These are phyloP conservation scores for Athelia psychrophila DNA, from an alignment of 1,284 basidiomycete genomes.

Conservation along the genomic window DNA sequence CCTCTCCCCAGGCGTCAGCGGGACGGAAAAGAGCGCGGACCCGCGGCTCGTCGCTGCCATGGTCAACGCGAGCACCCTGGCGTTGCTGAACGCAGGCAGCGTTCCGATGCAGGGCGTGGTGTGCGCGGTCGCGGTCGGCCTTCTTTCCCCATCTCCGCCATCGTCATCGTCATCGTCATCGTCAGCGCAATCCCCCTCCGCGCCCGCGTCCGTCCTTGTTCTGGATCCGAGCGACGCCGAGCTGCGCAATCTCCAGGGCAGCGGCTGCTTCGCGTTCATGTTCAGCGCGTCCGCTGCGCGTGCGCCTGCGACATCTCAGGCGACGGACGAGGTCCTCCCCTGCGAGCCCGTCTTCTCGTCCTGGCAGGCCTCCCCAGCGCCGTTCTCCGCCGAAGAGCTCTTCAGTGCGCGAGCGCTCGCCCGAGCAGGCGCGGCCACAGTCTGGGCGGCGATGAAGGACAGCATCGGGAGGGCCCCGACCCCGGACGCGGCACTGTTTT, in stretches of 20 bases:
- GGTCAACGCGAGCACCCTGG: constrained; percentile 66
- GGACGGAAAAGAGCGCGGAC: constrained; percentile 20
- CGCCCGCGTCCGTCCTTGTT: constrained; percentile 28
- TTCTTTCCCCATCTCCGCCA: constrained; percentile 19
- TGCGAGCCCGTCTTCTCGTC: constrained; percentile 52
- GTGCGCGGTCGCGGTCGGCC: constrained; percentile 60
- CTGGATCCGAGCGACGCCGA: constrained; percentile 56
- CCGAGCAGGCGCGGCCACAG: constrained; percentile 35
- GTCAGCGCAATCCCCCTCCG: constrained; percentile 10
- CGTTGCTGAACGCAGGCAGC: constrained; percentile 64
- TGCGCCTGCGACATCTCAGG: constrained; percentile 6
- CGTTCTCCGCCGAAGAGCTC: constrained; percentile 41
- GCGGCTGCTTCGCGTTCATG: constrained; percentile 68
- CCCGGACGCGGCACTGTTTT: too few species aligned
- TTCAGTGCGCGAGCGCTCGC: constrained; percentile 44
- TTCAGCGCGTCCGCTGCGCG: constrained; percentile 32
- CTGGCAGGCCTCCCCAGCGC: constrained; percentile 38
- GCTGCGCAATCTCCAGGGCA: constrained; percentile 29
- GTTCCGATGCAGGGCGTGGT: constrained; percentile 69
- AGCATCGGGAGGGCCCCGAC: constrained; percentile 24
- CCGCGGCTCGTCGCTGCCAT: constrained; percentile 47
- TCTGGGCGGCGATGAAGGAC: constrained; percentile 48
- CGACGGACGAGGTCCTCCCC: constrained; percentile 12
- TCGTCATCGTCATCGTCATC: too few species aligned
- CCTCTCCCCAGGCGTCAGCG: constrained; percentile 30